A percentile compares a stretch with the other conserved stretches of the same genome.
Evolutionary conservation across 1,284 basidiomycete genomes (phyloP).

Genomic region (Ustanciosporium gigantosporum): DNA sequence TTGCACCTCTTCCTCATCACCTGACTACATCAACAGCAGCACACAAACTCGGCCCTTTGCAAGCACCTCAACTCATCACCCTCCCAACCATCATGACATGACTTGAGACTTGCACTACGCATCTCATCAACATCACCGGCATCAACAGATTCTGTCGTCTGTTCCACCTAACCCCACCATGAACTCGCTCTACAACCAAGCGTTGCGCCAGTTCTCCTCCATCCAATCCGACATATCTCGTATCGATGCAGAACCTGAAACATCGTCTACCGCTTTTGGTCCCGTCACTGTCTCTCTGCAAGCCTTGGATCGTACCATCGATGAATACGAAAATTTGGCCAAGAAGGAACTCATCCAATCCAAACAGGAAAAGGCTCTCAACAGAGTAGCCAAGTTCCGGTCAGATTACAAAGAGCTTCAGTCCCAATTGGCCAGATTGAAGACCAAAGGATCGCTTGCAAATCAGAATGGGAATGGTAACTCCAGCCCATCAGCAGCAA

Average conservation of each 20-base stretch:
- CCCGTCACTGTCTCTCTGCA: constrained; percentile 51
- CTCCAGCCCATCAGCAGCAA: constrained; percentile 1
- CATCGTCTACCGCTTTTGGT: constrained; percentile 24
- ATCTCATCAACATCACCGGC: too few species aligned
- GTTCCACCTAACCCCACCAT: too few species aligned
- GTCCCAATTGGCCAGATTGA: constrained; percentile 36
- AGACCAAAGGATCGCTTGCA: constrained; percentile 23
- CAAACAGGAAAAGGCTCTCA: constrained; percentile 58
- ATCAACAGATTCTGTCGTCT: too few species aligned
- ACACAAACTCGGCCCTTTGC: too few species aligned
- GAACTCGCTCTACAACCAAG: constrained; percentile 60
- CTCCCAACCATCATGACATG: too few species aligned
- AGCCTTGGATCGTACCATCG: constrained; percentile 53
- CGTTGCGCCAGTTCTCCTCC: constrained; percentile 55
- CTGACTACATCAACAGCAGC: too few species aligned
- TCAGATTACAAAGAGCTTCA: constrained; percentile 50
- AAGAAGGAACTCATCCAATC: constrained; percentile 54
- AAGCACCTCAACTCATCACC: too few species aligned
- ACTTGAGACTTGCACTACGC: too few species aligned
- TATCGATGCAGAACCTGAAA: constrained; percentile 32
- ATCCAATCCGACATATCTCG: constrained; percentile 54
- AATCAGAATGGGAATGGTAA: neutral
- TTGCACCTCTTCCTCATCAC: too few species aligned
- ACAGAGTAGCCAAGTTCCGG: constrained; percentile 50
- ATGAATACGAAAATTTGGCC: constrained; percentile 59